phyloP scores from a whole-genome alignment of 371 early-diverging fungal genomes.

The Funneliformis caledonium region DNA sequence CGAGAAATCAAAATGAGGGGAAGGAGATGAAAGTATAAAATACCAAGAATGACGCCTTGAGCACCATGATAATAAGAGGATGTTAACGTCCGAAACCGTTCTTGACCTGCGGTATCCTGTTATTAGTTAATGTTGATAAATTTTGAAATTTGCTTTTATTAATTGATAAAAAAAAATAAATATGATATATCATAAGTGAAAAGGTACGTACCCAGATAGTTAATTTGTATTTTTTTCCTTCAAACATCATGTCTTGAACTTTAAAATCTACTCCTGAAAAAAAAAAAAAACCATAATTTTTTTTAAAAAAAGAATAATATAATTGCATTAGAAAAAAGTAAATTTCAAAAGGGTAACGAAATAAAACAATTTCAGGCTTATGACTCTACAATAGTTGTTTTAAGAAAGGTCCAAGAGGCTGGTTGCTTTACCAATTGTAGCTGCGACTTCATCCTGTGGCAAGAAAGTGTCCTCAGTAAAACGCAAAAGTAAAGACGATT shows the following conservation, averaged over 20 bases:
- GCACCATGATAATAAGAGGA: slow-evolving; percentile 99
- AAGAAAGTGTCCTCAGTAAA: slow-evolving; percentile 98
- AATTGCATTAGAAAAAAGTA: background rate
- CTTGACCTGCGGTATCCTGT: slow-evolving; percentile 99
- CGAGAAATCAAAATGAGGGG: background rate
- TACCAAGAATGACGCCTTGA: slow-evolving; percentile 96
- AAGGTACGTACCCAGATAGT: slow-evolving; percentile 88
- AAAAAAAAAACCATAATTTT: background rate
- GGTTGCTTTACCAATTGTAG: slow-evolving; percentile 83
- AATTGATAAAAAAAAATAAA: background rate
- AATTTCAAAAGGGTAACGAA: background rate
- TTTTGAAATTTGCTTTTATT: too few relatives aligned
- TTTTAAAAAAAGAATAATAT: background rate
- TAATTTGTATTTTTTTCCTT: slow-evolving; percentile 92
- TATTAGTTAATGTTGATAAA: background rate
- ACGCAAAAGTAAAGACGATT: slow-evolving; percentile 94
- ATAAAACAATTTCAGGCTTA: background rate
- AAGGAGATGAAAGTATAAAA: background rate
- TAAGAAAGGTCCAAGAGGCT: background rate
- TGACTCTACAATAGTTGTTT: background rate
- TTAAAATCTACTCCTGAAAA: slow-evolving; percentile 98
- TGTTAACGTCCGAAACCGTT: slow-evolving; percentile 99
- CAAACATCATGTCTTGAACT: slow-evolving; percentile 93
- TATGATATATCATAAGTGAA: background rate
- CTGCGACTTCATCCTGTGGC: slow-evolving; percentile 88